A percentile compares a stretch with the other conserved stretches of the same genome.
Conservation (phyloP, 352 stramenopile genomes). For the Elongisporangium senticosum region DNA sequence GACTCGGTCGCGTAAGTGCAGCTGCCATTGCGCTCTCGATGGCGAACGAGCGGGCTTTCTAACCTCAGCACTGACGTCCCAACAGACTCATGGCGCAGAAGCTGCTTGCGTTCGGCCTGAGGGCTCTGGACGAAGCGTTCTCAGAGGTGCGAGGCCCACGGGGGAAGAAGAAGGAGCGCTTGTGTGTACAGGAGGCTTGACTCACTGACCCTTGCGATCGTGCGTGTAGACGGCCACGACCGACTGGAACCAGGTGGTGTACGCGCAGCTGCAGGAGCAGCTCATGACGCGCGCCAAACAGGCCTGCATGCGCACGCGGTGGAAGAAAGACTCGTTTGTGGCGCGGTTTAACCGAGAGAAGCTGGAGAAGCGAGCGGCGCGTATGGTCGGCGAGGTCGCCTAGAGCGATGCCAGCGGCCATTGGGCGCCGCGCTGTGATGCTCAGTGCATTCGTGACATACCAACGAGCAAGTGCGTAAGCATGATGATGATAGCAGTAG, state of each 20-base stretch:
- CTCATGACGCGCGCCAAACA: slow-evolving; percentile 58
- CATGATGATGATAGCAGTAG: not conserved
- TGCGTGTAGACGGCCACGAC: slow-evolving; percentile 35
- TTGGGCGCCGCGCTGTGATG: too few relatives aligned
- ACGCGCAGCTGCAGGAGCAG: slow-evolving; percentile 42
- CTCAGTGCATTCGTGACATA: too few relatives aligned
- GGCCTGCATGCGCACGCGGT: slow-evolving; percentile 34
- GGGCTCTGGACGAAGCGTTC: slow-evolving; percentile 51
- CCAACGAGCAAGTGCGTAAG: not conserved
- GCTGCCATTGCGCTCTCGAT: not conserved
- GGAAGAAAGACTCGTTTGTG: slow-evolving; percentile 81
- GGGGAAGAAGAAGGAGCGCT: not conserved
- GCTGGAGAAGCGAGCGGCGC: slow-evolving; percentile 36
- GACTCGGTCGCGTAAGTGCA: slow-evolving; percentile 64
- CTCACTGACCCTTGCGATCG: not conserved
- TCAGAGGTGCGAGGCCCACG: slow-evolving; percentile 23
- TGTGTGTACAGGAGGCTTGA: not conserved
- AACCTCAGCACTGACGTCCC: not conserved
- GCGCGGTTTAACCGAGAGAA: slow-evolving; percentile 77
- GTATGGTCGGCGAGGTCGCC: slow-evolving; percentile 1
- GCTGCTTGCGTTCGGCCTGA: slow-evolving; percentile 42
- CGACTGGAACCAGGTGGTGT: slow-evolving; percentile 52
- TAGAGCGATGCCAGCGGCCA: not conserved
- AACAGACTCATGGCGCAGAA: slow-evolving; percentile 55
- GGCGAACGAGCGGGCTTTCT: not conserved